Base-by-base conservation (phyloP, 305 asterid genomes). In the Salvia sclarea region DNA sequence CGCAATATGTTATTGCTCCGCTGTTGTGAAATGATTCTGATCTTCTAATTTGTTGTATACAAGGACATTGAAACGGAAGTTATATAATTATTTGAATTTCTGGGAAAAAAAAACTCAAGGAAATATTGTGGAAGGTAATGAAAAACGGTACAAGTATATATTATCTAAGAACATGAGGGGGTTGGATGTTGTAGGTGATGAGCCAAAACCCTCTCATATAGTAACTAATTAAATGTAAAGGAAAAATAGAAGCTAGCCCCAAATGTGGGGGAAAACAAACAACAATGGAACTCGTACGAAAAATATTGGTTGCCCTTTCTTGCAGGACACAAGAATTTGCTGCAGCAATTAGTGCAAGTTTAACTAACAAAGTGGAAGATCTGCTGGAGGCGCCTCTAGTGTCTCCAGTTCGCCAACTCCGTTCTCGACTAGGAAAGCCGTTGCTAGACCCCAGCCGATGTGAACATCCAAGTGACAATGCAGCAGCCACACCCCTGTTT, bases 401-500 rank as follows among this genome's bases (percentile, higher is more conserved):
- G 87, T 74, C 68, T 89, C 80, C 30, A 80, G 74, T 66, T 75
- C 81, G 14, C 89, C 88, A 9, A 75, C 71, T 1, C 97, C 97
- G 49, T 88, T 79, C 57, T 90, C 97, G 33, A 90, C 96, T 63
- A 90, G 54, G 82, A 90, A 90, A 8, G 80, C 75, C 89, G 74
- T 88, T 8, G 67, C 92, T 56, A 90, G 76, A 2, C 97, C 97
- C 97, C 92, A 86, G 3, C 76, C 68, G 37, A 89, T 79, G 69
- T 89, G 96, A 40, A 81, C 84, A 69, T 86, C 96, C 73, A 86
- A 82, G 83, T 89, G 96, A 66, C 91, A 89, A 30, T 89, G 96
- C 78, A 89, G 1, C 18, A 89, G 35, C 96, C 96, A 89, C 21
- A 87, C 88, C 70, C 96, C 95, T 89, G 84, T 71, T 70, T 31